Base-by-base conservation (phyloP, 2,329 filamentous ascomycete genomes). In the Trichoderma sp. region DNA sequence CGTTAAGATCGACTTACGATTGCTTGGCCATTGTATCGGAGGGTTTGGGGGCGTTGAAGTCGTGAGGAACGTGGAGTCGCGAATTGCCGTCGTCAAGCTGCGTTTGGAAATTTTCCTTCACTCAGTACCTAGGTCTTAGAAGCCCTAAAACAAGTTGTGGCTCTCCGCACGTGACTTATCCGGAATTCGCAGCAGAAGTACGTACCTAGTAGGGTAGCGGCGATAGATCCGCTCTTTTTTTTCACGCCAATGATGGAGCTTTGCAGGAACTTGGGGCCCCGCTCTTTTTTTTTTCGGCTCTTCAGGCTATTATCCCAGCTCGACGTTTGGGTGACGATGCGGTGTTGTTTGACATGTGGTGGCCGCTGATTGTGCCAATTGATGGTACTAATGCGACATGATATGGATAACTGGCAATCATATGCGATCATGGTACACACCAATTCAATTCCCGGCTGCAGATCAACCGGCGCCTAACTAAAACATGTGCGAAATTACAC, bases 1-100 rank as follows among this genome's bases (percentile, higher is more conserved):
- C 35, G 70, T 71, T 61, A 49, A 70, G 35, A 70, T 52, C 65
- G 31, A 88, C 87, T 84, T 85, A 89, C 87, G 86, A 88, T 76
- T 85, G 78, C 83, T 89, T 89, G 82, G 86, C 87, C 87, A 89
- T 89, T 87, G 81, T 84, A 80, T 83, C 81, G 81, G 82, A 80
- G 80, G 81, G 77, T 79, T 76, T 78, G 76, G 77, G 60, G 80
- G 77, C 79, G 80, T 81, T 80, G 77, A 43, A 74, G 79, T 80
- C 78, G 78, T 79, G 72, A 75, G 73, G 74, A 78, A 76, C 74
- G 75, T 79, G 76, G 76, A 75, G 75, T 79, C 76, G 77, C 77
- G 74, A 75, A 74, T 75, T 77, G 76, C 77, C 76, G 77, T 80
- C 77, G 77, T 78, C 74, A 77, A 66, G 73, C 75, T 75, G 73